Evolutionary conservation across 2,329 filamentous ascomycete species (phyloP).

Genomic region (Dactylonectria estremocensis): DNA sequence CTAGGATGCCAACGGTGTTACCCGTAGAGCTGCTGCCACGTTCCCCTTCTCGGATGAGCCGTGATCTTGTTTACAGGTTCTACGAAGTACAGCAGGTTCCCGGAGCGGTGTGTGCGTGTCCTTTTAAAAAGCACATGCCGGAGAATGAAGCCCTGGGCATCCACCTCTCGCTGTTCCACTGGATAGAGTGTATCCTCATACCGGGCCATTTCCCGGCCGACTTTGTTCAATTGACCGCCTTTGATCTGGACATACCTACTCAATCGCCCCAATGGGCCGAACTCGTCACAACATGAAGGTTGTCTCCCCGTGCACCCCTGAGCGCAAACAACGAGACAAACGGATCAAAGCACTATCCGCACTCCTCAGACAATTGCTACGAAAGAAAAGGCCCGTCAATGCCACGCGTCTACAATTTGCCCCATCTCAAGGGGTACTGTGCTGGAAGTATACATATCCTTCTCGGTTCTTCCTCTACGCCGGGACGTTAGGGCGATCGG

Average conservation of each 20-base stretch:
- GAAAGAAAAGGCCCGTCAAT: background rate
- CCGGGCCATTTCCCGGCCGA: background rate
- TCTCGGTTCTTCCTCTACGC: background rate
- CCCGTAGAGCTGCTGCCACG: conserved; percentile 21
- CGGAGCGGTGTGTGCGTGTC: conserved; percentile 21
- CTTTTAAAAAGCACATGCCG: conserved; percentile 11
- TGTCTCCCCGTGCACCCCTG: background rate
- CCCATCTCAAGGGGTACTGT: background rate
- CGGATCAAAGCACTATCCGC: background rate
- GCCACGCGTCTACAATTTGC: conserved; percentile 10
- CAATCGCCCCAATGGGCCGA: background rate
- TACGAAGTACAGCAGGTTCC: conserved; percentile 5
- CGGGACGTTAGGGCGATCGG: background rate
- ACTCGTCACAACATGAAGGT: background rate
- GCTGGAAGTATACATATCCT: background rate
- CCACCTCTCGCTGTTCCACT: background rate
- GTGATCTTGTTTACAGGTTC: conserved; percentile 17
- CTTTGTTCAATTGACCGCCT: conserved; percentile 6
- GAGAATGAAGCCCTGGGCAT: conserved; percentile 5
- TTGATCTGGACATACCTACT: background rate
- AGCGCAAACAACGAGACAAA: conserved; percentile 1
- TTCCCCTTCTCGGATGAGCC: conserved; percentile 12
- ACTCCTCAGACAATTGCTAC: background rate
- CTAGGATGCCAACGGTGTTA: background rate
- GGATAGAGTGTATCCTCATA: background rate